Evolutionary conservation across 345 rosid species (phyloP).

Genomic region (Carallia pectinifolia): DNA sequence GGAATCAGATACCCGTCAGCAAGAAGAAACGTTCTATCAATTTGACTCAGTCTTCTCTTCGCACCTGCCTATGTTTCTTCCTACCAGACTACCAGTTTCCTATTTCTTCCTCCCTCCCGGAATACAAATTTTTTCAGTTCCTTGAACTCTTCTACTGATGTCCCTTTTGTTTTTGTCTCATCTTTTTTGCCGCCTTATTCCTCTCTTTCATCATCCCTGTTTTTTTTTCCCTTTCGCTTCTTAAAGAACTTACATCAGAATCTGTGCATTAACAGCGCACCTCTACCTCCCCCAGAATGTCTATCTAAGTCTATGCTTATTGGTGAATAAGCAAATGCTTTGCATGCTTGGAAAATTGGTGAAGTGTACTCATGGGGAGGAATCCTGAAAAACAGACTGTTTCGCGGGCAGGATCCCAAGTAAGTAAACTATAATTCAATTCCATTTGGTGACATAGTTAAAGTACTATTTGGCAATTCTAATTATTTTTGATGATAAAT

Average conservation of each 20-base stretch:
- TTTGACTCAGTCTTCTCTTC: constrained; percentile 33
- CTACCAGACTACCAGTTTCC: background rate
- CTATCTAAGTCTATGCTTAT: background rate
- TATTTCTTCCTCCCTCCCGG: background rate
- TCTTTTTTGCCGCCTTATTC: background rate
- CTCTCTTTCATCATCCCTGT: no score
- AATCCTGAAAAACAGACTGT: constrained; percentile 26
- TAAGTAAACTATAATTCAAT: constrained; percentile 14
- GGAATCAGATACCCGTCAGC: constrained; percentile 17
- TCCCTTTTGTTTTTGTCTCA: background rate
- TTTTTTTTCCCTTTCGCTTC: background rate
- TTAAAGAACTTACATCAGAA: background rate
- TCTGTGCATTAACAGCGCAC: background rate
- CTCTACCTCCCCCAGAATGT: background rate
- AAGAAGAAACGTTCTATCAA: constrained; percentile 24
- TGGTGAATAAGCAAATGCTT: constrained; percentile 1
- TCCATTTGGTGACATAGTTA: background rate
- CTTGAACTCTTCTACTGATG: background rate
- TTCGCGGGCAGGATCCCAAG: constrained; percentile 24
- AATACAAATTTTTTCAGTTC: background rate
- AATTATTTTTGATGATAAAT: background rate
- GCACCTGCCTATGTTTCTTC: constrained; percentile 12
- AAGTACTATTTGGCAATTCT: background rate
- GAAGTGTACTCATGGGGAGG: constrained; percentile 29
- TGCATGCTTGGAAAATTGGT: background rate